Evolutionary conservation across 805 yeast genomes (phyloP).

Genomic region (Cephaloascus albidus): DNA sequence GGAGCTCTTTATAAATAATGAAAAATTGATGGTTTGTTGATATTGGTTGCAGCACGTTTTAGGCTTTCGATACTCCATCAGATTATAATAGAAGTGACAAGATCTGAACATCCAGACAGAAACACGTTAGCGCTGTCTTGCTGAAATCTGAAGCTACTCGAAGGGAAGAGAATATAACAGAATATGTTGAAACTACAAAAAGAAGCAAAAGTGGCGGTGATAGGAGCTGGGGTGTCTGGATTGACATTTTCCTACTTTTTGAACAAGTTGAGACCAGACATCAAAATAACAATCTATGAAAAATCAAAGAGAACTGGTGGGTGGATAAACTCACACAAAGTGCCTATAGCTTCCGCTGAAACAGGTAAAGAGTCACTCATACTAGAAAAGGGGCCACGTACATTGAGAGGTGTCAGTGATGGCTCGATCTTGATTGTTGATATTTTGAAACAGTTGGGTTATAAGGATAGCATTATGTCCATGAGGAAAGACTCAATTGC

Average conservation of each 20-base stretch:
- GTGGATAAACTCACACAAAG: slow-evolving; percentile 50
- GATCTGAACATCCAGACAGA: too few relatives aligned
- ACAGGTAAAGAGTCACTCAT: slow-evolving; percentile 14
- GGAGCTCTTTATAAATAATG: too few relatives aligned
- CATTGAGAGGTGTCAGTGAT: slow-evolving; percentile 72
- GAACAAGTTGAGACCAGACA: slow-evolving; percentile 66
- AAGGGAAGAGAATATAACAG: too few relatives aligned
- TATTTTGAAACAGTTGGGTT: slow-evolving; percentile 35
- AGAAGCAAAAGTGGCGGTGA: slow-evolving; percentile 49
- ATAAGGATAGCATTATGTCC: slow-evolving; percentile 43
- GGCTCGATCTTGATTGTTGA: slow-evolving; percentile 70
- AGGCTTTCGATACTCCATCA: too few relatives aligned
- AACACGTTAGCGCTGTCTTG: too few relatives aligned
- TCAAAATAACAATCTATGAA: slow-evolving; percentile 57
- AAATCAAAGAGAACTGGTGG: slow-evolving; percentile 57
- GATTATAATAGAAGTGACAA: too few relatives aligned
- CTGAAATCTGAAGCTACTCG: too few relatives aligned
- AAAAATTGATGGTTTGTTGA: too few relatives aligned
- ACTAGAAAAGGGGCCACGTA: slow-evolving; percentile 86
- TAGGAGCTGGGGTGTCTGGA: slow-evolving; percentile 90
- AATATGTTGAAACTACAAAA: slow-evolving; percentile 6
- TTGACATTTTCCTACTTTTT: slow-evolving; percentile 65
- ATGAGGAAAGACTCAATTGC: slow-evolving; percentile 52
- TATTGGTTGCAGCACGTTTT: too few relatives aligned
- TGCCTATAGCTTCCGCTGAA: slow-evolving; percentile 16